These are phyloP conservation scores for Yamadazyma diddensiae DNA, from an alignment of 1,139 yeast species.

Conservation along the genomic window DNA sequence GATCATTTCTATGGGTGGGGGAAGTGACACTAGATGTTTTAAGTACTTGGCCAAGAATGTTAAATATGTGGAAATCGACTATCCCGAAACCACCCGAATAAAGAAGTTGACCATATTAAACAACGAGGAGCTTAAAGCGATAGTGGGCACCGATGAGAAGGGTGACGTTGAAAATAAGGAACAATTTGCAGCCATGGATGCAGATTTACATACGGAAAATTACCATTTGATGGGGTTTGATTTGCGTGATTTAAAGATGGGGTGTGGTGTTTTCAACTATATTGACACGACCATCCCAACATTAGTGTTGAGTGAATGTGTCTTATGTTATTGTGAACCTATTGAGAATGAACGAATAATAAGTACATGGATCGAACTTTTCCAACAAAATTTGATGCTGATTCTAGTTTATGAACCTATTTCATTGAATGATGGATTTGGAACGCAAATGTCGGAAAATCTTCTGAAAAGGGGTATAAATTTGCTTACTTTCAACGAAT, in stretches of 20 bases:
- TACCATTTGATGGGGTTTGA: constrained; percentile 60
- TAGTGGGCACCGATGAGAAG: constrained; percentile 19
- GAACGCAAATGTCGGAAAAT: constrained; percentile 77
- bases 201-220: constrained; percentile 38
- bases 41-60: constrained; percentile 35
- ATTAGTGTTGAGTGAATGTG: constrained; percentile 81
- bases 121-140: constrained; percentile 19
- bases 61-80: constrained; percentile 73
- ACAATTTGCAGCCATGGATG: constrained; percentile 21
- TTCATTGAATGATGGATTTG: constrained; percentile 71
- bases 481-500: constrained; percentile 50
- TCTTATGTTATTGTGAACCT: constrained; percentile 75
- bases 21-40: constrained; percentile 86
- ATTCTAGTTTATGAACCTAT: constrained; percentile 83
- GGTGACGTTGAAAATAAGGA: constrained; percentile 21
- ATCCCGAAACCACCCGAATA: constrained; percentile 55
- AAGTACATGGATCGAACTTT: constrained; percentile 27
- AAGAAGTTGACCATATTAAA: constrained; percentile 55
- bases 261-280: constrained; percentile 4
- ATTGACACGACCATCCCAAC: constrained; percentile 55
- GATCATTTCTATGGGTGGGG: constrained; percentile 87
- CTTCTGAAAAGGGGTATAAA: constrained; percentile 68
- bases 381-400: constrained; percentile 24
- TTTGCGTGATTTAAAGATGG: constrained; percentile 34
- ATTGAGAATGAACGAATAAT: constrained; percentile 54